Conservation (phyloP, 768 basidiomycete species). For the Grammothele lineata region DNA sequence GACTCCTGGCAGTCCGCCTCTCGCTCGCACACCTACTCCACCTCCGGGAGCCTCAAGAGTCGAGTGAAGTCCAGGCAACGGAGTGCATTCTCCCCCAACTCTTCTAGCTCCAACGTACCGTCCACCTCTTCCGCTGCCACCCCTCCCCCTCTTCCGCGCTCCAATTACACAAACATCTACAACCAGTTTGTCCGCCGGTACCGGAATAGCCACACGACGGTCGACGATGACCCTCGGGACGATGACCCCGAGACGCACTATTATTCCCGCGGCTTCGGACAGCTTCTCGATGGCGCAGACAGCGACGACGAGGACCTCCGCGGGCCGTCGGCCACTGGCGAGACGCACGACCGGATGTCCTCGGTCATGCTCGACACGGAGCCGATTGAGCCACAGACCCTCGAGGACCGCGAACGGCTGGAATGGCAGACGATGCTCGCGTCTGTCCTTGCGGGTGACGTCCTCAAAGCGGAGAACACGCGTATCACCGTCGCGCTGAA, state of each 20-base stretch:
- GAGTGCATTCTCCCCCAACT: constrained; percentile 25
- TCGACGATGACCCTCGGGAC: constrained; percentile 64
- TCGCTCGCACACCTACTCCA: constrained; percentile 20
- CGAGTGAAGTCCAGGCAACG: constrained; percentile 28
- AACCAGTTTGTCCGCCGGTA: constrained; percentile 78
- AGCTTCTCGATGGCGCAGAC: constrained; percentile 63
- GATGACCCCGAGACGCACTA: constrained; percentile 79
- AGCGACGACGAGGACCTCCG: constrained; percentile 73
- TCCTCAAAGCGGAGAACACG: constrained; percentile 91
- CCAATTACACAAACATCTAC: constrained; percentile 60
- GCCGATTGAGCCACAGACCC: constrained; percentile 60
- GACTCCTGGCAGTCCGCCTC: constrained; percentile 36
- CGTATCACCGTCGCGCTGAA: constrained; percentile 81
- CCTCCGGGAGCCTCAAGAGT: constrained; percentile 20
- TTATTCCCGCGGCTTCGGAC: constrained; percentile 66
- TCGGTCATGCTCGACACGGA: constrained; percentile 57
- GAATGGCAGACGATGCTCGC: constrained; percentile 97
- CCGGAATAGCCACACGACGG: constrained; percentile 51
- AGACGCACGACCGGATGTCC: constrained; percentile 48
- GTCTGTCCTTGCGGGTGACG: constrained; percentile 90
- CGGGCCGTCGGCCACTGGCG: constrained; percentile 37
- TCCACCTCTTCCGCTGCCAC: constrained; percentile 25
- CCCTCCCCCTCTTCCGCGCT: constrained; percentile 26
- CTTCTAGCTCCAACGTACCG: constrained; percentile 25
- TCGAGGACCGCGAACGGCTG: constrained; percentile 74